A percentile compares a stretch with the other conserved stretches of the same genome.
Conservation (phyloP, 2,329 filamentous ascomycete species). For the Paramyrothecium roridum region DNA sequence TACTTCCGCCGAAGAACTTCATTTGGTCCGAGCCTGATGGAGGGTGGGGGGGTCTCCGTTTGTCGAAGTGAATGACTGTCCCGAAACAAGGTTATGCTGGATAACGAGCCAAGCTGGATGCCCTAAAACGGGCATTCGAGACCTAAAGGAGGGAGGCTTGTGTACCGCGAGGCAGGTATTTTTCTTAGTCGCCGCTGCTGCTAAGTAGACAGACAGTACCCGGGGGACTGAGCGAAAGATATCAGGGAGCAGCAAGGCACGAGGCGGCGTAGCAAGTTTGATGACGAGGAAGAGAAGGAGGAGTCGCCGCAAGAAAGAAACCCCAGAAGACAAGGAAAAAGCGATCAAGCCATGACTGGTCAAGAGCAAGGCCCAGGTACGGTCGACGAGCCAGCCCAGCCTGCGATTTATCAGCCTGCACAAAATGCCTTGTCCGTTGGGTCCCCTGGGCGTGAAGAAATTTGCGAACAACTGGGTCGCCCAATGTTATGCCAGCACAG, state of each 20-base stretch:
- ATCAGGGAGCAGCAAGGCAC: too few relatives aligned
- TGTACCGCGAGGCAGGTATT: neutral
- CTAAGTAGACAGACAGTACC: too few relatives aligned
- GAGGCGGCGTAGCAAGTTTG: neutral
- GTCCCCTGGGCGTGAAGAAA: constrained; percentile 7
- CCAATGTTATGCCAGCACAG: too few relatives aligned
- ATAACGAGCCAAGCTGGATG: constrained; percentile 26
- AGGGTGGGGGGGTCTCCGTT: constrained; percentile 6
- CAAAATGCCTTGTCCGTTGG: constrained; percentile 9
- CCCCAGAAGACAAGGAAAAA: constrained; percentile 1
- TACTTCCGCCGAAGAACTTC: constrained; percentile 48
- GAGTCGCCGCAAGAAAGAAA: neutral
- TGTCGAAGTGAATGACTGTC: constrained; percentile 20
- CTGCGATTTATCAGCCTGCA: constrained; percentile 26
- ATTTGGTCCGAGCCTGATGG: constrained; percentile 31
- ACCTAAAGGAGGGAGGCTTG: constrained; percentile 5
- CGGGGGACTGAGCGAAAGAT: too few relatives aligned
- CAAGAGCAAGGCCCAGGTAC: neutral
- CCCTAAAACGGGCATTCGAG: constrained; percentile 28
- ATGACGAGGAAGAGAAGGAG: constrained; percentile 3
- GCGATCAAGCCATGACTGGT: constrained; percentile 2
- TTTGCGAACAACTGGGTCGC: constrained; percentile 14
- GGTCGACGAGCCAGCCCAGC: constrained; percentile 7
- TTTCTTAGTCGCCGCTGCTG: neutral
- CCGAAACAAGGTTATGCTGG: constrained; percentile 38